Base-by-base conservation (phyloP, 805 yeast species). In the Metschnikowia proteae region DNA sequence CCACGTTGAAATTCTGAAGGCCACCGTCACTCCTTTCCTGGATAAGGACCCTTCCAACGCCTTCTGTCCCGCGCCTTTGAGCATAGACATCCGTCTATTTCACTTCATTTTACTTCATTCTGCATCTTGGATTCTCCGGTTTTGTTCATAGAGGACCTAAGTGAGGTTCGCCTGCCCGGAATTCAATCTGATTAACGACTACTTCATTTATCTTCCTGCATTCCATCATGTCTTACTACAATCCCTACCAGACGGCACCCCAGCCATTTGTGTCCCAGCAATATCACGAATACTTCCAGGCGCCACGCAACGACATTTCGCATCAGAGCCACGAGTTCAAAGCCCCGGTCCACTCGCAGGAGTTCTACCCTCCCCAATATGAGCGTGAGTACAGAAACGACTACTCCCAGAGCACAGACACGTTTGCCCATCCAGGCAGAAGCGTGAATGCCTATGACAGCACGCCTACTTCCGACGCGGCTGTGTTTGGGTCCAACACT, bases 181-280 rank as follows among this genome's bases (percentile, higher is more conserved):
- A 27, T 11, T 36, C 34, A 8, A 4, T 5, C 35, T 36, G 38
- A 32, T 42, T 33, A 13, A 6, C 23, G 44, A 27, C 45, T 43
- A 25, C 34, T 42, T 29, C 51, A 5, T 49, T 38, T 38, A 40
- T 9, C 36, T 45, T 44, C 43, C 33, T 32, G 38, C 47, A 37
- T 37, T 28, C 35, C 44, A 38, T 13, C 39, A 72, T 73, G 77
- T 64, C 75, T 37, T 72, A 70, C 61, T 72, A 70, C 57, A 72
- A 70, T 44, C 71, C 70, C 11, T 72, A 64, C 56, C 75, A 66
- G 52, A 68, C 67, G 37, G 55, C 64, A 13, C 67, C 74, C 45
- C 75, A 50, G 38, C 59, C 70, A 48, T 69, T 43, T 36, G 32
- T 9, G 13, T 28, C 33, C 17, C 39, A 22, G 35, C 38, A 34